Conservation (phyloP, 2,329 filamentous ascomycete genomes). For the Fusarium poae region DNA sequence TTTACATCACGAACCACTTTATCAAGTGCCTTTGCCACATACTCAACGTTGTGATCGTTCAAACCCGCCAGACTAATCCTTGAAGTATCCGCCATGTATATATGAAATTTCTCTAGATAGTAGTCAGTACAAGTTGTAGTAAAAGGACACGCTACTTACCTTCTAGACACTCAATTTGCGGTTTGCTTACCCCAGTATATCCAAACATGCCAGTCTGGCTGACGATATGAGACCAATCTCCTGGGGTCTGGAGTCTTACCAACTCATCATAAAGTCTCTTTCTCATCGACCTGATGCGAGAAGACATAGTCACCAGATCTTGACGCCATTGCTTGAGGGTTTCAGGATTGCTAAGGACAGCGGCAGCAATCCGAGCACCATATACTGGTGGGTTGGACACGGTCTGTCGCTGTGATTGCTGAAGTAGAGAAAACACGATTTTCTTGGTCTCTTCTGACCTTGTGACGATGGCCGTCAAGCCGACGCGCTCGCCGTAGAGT, state of each 20-base stretch:
- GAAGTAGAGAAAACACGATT: constrained; percentile 49
- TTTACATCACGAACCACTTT: constrained; percentile 28
- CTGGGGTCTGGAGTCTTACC: constrained; percentile 50
- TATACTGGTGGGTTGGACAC: constrained; percentile 55
- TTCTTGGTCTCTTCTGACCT: constrained; percentile 28
- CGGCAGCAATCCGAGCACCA: constrained; percentile 53
- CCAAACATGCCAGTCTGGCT: constrained; percentile 58
- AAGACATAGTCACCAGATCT: constrained; percentile 56
- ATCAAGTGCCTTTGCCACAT: constrained; percentile 33
- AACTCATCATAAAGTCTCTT: constrained; percentile 53
- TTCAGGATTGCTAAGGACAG: constrained; percentile 49
- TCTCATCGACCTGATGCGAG: constrained; percentile 54
- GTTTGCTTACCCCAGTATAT: constrained; percentile 62
- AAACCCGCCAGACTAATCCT: constrained; percentile 57
- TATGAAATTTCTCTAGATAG: constrained; percentile 50
- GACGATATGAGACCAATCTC: constrained; percentile 55
- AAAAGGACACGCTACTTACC: constrained; percentile 23
- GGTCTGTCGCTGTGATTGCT: constrained; percentile 52
- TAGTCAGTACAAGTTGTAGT: background rate
- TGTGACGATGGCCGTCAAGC: constrained; percentile 49
- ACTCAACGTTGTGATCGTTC: constrained; percentile 53
- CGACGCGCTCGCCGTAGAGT: constrained; percentile 56
- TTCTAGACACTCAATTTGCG: constrained; percentile 58
- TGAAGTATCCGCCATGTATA: constrained; percentile 57
- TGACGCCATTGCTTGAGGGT: constrained; percentile 52